Conservation (phyloP, 2,329 filamentous ascomycete genomes). For the Monosporascus cannonballus region DNA sequence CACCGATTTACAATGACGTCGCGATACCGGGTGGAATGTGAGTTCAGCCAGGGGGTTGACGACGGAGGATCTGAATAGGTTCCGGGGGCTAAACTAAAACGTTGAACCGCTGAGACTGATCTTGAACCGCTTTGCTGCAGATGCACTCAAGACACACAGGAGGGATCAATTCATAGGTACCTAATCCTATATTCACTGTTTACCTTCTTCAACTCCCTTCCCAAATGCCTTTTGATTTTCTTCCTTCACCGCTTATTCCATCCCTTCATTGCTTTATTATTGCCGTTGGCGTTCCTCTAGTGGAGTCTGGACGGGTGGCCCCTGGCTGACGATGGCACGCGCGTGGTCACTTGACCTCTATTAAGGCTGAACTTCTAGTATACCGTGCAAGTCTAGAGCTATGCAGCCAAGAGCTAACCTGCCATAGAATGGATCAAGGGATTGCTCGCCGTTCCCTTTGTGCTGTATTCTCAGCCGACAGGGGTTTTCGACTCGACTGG, state of each 20-base stretch:
- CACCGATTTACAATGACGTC: constrained; percentile 46
- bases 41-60: constrained; percentile 24
- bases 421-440: constrained; percentile 88
- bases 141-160: constrained; percentile 73
- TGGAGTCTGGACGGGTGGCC: no score
- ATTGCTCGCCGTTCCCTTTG: constrained; percentile 88
- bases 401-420: constrained; percentile 1
- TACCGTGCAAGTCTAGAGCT: no score
- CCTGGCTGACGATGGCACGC: no score
- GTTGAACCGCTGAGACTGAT: no score
- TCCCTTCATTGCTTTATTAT: not conserved
- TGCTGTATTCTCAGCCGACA: constrained; percentile 90
- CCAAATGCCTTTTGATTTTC: no score
- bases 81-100: not conserved
- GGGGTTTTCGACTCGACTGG: constrained; percentile 70
- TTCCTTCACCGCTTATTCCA: not conserved
- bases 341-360: no score
- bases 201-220: not conserved
- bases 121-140: constrained; percentile 28
- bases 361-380: no score
- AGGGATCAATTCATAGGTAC: constrained; percentile 81
- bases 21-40: constrained; percentile 68
- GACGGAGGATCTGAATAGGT: not conserved
- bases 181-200: constrained; percentile 1
- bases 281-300: no score